Conservation (phyloP, 345 rosid genomes). For the Toxicodendron radicans region DNA sequence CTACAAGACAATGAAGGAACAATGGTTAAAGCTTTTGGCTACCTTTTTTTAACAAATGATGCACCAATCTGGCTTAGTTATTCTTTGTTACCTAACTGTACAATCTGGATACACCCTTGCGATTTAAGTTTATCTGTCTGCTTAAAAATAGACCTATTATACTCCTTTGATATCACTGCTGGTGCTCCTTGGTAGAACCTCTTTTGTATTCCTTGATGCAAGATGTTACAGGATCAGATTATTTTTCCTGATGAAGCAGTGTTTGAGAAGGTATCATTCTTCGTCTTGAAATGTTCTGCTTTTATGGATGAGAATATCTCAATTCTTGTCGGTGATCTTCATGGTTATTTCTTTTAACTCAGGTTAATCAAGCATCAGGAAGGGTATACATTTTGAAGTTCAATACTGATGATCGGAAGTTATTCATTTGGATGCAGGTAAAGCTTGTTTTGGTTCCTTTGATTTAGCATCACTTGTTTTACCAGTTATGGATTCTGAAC, state of each 20-base stretch:
- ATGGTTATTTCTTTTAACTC: constrained; percentile 19
- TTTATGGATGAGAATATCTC: background rate
- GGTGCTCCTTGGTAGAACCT: background rate
- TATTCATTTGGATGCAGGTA: constrained; percentile 97
- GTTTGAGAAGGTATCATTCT: constrained; percentile 77
- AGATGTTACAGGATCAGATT: constrained; percentile 71
- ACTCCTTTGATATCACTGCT: background rate
- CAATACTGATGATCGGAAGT: constrained; percentile 79
- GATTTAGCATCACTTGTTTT: background rate
- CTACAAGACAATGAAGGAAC: too few species aligned
- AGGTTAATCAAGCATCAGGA: constrained; percentile 89
- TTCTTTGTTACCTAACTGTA: too few species aligned
- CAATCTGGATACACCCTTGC: background rate
- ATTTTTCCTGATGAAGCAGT: constrained; percentile 90
- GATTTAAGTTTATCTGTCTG: constrained; percentile 2
- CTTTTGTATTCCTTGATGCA: constrained; percentile 51
- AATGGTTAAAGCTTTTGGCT: too few species aligned
- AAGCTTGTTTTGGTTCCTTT: constrained; percentile 10
- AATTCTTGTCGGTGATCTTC: constrained; percentile 5
- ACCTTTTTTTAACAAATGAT: too few species aligned
- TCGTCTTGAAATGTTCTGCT: background rate
- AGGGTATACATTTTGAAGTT: constrained; percentile 90
- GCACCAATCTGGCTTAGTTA: background rate
- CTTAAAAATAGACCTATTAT: background rate
- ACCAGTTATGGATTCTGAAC: background rate